phyloP scores from a whole-genome alignment of 169 alveolate genomes.

The Eimeria praecox region DNA sequence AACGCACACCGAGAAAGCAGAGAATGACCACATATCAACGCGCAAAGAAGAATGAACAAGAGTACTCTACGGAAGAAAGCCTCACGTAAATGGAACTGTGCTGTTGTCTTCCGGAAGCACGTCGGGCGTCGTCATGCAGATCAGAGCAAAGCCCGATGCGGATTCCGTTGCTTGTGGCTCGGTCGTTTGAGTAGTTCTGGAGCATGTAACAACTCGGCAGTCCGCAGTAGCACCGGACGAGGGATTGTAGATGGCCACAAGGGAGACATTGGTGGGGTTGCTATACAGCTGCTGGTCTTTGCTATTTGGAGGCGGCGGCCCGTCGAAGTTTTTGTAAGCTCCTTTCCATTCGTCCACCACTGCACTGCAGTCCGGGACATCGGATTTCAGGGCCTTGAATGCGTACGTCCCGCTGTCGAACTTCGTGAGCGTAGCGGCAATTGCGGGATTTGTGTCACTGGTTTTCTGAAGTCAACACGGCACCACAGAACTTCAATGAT shows the following conservation, averaged over 20 bases:
- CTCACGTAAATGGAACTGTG: slow-evolving; percentile 7
- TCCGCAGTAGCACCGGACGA: slow-evolving; percentile 34
- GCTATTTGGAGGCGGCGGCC: background rate
- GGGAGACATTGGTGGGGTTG: background rate
- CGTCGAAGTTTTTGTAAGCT: slow-evolving; percentile 45
- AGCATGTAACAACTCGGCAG: slow-evolving; percentile 36
- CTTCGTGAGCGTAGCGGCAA: background rate
- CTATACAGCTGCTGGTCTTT: background rate
- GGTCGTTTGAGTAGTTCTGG: background rate
- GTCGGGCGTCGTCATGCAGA: background rate
- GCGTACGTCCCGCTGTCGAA: slow-evolving; percentile 7
- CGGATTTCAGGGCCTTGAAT: background rate
- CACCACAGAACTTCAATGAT: background rate
- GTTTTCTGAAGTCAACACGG: background rate
- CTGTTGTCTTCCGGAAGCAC: background rate
- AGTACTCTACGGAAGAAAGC: background rate
- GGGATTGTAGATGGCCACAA: slow-evolving; percentile 32
- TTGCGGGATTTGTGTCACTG: background rate
- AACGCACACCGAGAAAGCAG: background rate
- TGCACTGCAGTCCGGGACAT: background rate
- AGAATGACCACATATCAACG: too few relatives aligned
- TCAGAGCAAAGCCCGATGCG: background rate
- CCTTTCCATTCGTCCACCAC: slow-evolving; percentile 26
- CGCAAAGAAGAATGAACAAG: background rate
- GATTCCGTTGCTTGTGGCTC: background rate